Base-by-base conservation (phyloP, 2,329 filamentous ascomycete species). In the Xylaria arbuscula region DNA sequence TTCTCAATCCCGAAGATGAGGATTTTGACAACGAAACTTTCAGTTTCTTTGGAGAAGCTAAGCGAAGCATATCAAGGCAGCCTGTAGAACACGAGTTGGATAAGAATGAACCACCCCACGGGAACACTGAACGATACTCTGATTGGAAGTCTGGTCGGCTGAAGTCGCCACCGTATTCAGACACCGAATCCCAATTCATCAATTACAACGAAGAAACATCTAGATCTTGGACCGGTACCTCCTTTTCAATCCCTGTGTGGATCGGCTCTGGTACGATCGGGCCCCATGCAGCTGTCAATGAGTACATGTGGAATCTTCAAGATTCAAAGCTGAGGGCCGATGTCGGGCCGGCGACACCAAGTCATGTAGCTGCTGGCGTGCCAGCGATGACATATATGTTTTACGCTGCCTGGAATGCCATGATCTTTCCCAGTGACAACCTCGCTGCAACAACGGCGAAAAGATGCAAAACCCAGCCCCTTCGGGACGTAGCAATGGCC, bases 341-440 rank as follows among this genome's bases (percentile, higher is more conserved):
- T 32, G 72, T 86, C 17, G 83, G 81, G 1, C 84, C 85, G 3
- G 84, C 80, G 5, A 83, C 83, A 7, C 84, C 86, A 13, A 77
- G 79, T 22, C 87, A 89, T 62, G 77, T 86, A 17, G 77, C 74
- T 2, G 84, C 85, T 0, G 87, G 87, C 1, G 85, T 83, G 4
- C 86, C 86, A 4, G 56, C 75, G 0, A 77, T 80, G 0, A 77
- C 80, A 0, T 82, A 81, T 63, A 75, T 89, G 47, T 88, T 84
- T 71, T 79, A 83, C 34, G 81, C 80, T 1, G 86, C 87, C 0
- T 89, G 87, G 87, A 81, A 83, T 66, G 80, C 80, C 5, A 83
- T 86, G 61, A 67, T 86, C 2, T 77, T 82, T 69, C 82, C 83
- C 1, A 72, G 62, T 28, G 5, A 5, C 22, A 68, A 63, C 17